phyloP scores from a whole-genome alignment of 257 asterid genomes.

The Oldenlandia corymbosa region DNA sequence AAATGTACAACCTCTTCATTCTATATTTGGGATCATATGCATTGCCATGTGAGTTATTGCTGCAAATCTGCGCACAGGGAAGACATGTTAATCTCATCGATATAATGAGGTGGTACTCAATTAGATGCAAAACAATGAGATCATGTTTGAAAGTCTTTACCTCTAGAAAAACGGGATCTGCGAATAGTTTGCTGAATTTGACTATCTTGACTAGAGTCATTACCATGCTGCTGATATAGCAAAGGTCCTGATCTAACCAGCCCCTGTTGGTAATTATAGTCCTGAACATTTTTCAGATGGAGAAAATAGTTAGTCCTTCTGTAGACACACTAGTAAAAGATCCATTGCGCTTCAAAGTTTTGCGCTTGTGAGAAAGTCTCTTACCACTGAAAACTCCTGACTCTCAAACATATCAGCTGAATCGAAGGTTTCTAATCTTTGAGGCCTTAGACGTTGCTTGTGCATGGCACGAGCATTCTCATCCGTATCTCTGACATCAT shows the following conservation, averaged over 20 bases:
- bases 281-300: conserved; percentile 31
- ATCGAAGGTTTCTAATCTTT: conserved; percentile 44
- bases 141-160: conserved; percentile 20
- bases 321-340: neutral
- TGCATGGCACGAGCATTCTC: conserved; percentile 25
- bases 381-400: conserved; percentile 42
- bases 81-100: neutral
- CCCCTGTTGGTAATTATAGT: conserved; percentile 29
- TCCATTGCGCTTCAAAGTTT: neutral
- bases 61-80: conserved; percentile 16
- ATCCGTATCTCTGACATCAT: neutral
- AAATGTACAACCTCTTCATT: neutral
- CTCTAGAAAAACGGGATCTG: conserved; percentile 65
- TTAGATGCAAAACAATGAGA: too few relatives aligned
- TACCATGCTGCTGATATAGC: conserved; percentile 29
- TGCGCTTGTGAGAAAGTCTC: neutral
- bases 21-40: conserved; percentile 1
- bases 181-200: conserved; percentile 32
- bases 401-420: conserved; percentile 34
- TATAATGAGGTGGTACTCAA: too few relatives aligned
- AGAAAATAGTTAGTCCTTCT: conserved; percentile 2
- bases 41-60: conserved; percentile 1
- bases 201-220: conserved; percentile 24
- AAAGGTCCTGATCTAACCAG: conserved; percentile 54
- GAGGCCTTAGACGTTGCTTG: conserved; percentile 22